Conservation (phyloP, 2,329 filamentous ascomycete species). For the Fragosphaeria purpurea region DNA sequence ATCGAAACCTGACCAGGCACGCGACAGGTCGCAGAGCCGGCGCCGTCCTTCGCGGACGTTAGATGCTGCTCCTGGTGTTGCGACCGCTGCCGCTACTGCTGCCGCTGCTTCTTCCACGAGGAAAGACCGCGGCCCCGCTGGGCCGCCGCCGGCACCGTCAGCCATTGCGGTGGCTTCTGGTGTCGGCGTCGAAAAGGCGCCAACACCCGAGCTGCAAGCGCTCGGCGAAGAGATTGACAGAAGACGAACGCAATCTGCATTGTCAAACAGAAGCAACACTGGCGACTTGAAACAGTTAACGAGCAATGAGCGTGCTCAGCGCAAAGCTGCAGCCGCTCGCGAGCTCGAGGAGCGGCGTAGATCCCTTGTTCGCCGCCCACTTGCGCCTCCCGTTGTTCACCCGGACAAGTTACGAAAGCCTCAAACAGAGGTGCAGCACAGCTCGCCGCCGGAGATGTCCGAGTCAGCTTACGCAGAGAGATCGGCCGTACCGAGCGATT, state of each 20-base stretch:
- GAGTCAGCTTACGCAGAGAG: conserved; percentile 33
- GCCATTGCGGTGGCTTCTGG: conserved; percentile 12
- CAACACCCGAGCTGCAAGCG: conserved; percentile 17
- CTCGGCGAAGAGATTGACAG: conserved; percentile 12
- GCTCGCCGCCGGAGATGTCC: conserved; percentile 13
- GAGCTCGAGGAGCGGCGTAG: conserved; percentile 82
- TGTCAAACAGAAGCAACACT: conserved; percentile 28
- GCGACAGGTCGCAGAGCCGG: conserved; percentile 18
- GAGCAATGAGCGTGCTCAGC: conserved; percentile 52
- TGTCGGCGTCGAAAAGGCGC: conserved; percentile 5
- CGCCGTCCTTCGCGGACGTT: conserved; percentile 5
- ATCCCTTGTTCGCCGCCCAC: conserved; percentile 71
- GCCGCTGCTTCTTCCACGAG: conserved; percentile 7
- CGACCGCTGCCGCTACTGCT: background rate
- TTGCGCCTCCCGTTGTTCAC: conserved; percentile 69
- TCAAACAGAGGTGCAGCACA: conserved; percentile 6
- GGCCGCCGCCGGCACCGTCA: conserved; percentile 15
- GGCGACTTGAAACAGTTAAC: conserved; percentile 42
- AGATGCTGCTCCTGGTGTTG: background rate
- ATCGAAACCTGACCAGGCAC: conserved; percentile 15
- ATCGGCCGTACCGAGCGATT: conserved; percentile 29
- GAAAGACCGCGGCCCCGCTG: conserved; percentile 21
- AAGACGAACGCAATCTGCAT: conserved; percentile 33
- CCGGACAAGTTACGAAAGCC: conserved; percentile 46
- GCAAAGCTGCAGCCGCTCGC: conserved; percentile 66